Conservation (phyloP, 2,329 filamentous ascomycete species). For the Colletotrichum orbiculare region DNA sequence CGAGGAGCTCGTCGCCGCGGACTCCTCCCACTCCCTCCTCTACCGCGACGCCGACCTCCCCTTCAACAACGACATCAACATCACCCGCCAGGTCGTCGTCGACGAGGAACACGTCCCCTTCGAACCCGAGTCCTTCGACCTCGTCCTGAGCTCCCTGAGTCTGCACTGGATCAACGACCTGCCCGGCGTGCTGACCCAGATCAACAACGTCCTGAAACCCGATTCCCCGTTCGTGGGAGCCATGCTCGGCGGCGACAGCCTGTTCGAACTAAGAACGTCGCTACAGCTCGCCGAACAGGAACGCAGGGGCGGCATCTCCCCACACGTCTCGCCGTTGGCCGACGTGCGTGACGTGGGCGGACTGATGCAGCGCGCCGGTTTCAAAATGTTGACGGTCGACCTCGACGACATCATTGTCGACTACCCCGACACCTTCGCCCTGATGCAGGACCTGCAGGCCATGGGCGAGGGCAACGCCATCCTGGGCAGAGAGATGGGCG, state of each 20-base stretch:
- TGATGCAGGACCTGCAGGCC: constrained; percentile 93
- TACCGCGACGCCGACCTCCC: constrained; percentile 80
- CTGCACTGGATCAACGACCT: constrained; percentile 99
- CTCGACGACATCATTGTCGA: constrained; percentile 97
- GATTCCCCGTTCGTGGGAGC: constrained; percentile 93
- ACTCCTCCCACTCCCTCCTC: constrained; percentile 81
- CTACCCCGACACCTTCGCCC: constrained; percentile 87
- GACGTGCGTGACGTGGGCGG: constrained; percentile 93
- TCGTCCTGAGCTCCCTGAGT: constrained; percentile 88
- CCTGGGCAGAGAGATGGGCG: constrained; percentile 82
- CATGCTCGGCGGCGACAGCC: constrained; percentile 95
- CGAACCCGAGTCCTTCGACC: constrained; percentile 81
- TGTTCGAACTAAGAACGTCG: constrained; percentile 93
- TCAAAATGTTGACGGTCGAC: constrained; percentile 96
- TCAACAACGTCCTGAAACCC: constrained; percentile 88
- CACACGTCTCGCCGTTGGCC: constrained; percentile 89
- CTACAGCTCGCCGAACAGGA: constrained; percentile 94
- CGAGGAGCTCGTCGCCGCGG: constrained; percentile 79
- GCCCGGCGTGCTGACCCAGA: constrained; percentile 83
- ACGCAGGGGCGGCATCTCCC: constrained; percentile 88
- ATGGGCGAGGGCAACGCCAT: constrained; percentile 98
- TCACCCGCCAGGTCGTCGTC: constrained; percentile 80
- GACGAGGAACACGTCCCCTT: constrained; percentile 85
- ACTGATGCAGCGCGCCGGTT: constrained; percentile 85
- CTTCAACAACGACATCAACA: constrained; percentile 79